These are phyloP conservation scores for Aspergillus pseudoglaucus DNA, from an alignment of 2,329 filamentous ascomycete genomes.

Conservation along the genomic window DNA sequence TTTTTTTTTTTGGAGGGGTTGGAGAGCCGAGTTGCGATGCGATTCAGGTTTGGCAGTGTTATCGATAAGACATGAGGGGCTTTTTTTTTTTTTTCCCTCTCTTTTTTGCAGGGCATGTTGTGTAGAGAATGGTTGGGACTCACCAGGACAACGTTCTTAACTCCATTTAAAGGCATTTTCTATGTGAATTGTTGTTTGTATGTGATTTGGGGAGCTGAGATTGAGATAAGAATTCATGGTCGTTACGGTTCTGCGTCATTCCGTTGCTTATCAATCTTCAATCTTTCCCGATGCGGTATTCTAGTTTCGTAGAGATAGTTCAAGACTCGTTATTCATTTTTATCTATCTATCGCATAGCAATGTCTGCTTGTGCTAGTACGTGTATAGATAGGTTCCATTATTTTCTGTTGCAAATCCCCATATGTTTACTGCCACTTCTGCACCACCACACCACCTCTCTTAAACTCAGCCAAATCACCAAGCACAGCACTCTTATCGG, in stretches of 20 bases:
- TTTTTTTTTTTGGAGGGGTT: no score
- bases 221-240: not conserved
- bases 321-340: not conserved
- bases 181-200: not conserved
- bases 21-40: not conserved
- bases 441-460: constrained; percentile 45
- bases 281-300: no score
- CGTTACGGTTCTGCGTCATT: constrained; percentile 17
- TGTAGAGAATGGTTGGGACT: constrained; percentile 8
- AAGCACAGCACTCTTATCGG: constrained; percentile 44
- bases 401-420: not conserved
- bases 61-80: constrained; percentile 33
- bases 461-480: constrained; percentile 46
- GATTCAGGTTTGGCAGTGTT: constrained; percentile 15
- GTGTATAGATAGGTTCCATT: not conserved
- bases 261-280: constrained; percentile 22
- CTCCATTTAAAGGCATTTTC: constrained; percentile 36
- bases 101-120: not conserved
- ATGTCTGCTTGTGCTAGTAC: not conserved
- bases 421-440: constrained; percentile 38
- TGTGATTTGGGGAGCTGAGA: not conserved
- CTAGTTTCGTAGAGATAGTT: no score
- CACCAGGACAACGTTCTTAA: constrained; percentile 40
- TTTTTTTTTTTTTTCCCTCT: constrained; percentile 2
- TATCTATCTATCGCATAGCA: constrained; percentile 2